These are phyloP conservation scores for Aspergillus uvarum DNA, from an alignment of 2,329 filamentous ascomycete species.

Conservation along the genomic window DNA sequence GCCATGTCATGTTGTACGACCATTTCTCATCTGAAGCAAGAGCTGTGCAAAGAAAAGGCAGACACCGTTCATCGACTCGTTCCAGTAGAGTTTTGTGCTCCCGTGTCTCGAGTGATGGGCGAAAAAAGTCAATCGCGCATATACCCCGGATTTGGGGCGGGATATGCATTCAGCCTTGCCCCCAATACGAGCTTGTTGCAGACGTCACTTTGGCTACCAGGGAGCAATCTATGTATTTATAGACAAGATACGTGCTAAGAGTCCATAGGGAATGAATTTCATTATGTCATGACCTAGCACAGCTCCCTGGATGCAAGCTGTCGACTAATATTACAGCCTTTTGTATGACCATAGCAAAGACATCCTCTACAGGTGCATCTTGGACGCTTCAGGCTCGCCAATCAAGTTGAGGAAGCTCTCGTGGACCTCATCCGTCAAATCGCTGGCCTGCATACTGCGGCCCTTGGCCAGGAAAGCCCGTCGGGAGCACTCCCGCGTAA, in stretches of 20 bases:
- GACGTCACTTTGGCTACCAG: neutral
- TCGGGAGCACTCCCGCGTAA: constrained; percentile 88
- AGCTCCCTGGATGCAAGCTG: neutral
- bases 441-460: constrained; percentile 84
- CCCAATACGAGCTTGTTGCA: neutral
- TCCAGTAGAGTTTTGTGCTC: neutral
- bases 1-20: neutral
- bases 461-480: constrained; percentile 84
- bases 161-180: neutral
- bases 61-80: neutral
- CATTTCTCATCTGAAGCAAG: neutral
- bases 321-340: neutral
- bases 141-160: neutral
- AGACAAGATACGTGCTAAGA: neutral
- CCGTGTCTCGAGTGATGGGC: neutral
- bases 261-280: neutral
- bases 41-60: neutral
- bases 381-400: constrained; percentile 62
- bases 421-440: constrained; percentile 88
- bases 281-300: neutral
- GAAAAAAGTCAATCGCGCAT: neutral
- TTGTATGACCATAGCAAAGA: neutral
- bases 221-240: neutral
- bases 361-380: constrained; percentile 30
- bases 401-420: constrained; percentile 76